Percentiles rank a stretch among this genome's conserved stretches.
phyloP scores from a whole-genome alignment of 2,329 filamentous ascomycete species.

The Colletotrichum scovillei region DNA sequence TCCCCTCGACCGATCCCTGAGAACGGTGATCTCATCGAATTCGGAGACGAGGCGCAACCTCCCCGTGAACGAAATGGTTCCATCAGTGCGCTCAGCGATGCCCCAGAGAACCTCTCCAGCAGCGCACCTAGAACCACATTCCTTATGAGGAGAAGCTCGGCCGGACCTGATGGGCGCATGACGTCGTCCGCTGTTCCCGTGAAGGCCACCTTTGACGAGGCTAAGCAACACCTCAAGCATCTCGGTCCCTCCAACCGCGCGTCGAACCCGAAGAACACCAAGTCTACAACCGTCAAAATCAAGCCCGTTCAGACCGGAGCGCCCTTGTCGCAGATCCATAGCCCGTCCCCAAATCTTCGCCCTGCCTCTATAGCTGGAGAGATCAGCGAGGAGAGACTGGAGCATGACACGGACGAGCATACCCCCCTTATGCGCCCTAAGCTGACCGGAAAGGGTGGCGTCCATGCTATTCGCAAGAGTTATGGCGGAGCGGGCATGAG shows the following conservation, averaged over 20 bases:
- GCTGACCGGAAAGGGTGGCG: conserved; percentile 41
- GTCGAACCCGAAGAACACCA: conserved; percentile 71
- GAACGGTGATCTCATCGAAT: conserved; percentile 45
- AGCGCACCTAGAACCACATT: conserved; percentile 68
- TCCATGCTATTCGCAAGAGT: conserved; percentile 36
- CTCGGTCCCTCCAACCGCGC: conserved; percentile 76
- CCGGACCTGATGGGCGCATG: conserved; percentile 63
- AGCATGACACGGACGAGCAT: conserved; percentile 30
- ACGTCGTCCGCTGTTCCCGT: conserved; percentile 63
- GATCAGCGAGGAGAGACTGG: conserved; percentile 4
- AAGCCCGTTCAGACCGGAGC: conserved; percentile 66
- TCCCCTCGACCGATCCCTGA: conserved; percentile 35
- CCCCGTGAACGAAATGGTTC: conserved; percentile 47
- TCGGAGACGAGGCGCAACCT: conserved; percentile 52
- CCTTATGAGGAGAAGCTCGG: conserved; percentile 68
- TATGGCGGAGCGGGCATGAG: conserved; percentile 35
- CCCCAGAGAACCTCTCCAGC: conserved; percentile 51
- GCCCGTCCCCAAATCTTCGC: conserved; percentile 37
- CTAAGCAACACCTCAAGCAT: conserved; percentile 72
- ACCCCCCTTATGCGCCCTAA: conserved; percentile 36
- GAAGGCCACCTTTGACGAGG: conserved; percentile 71
- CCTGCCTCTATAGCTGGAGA: conserved; percentile 39
- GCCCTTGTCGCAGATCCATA: conserved; percentile 44
- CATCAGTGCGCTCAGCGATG: conserved; percentile 50
- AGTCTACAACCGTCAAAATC: conserved; percentile 74